Percentiles rank a stretch among this genome's conserved stretches.
Evolutionary conservation across 1,139 yeast genomes (phyloP).

Genomic region (Blastobotrys capitulatus): DNA sequence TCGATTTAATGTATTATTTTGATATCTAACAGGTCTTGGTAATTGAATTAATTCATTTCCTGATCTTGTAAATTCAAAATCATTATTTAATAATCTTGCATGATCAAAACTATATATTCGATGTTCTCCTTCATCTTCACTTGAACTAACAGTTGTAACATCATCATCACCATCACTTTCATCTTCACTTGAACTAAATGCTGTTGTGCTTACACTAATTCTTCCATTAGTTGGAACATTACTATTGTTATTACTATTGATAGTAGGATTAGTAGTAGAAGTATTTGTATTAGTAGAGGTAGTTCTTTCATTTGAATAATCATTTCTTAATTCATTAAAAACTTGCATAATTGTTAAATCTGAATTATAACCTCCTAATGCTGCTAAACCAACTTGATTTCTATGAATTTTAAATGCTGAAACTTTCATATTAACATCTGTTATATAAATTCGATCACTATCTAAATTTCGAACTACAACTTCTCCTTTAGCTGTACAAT

Average conservation of each 20-base stretch:
- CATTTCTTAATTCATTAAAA: slow-evolving; percentile 8
- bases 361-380: slow-evolving; percentile 43
- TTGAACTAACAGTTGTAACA: no score
- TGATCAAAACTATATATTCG: no score
- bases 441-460: slow-evolving; percentile 28
- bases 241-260: neutral
- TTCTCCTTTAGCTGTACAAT: slow-evolving; percentile 44
- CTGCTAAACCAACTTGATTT: slow-evolving; percentile 29
- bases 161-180: neutral
- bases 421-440: slow-evolving; percentile 36
- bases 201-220: neutral
- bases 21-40: no score
- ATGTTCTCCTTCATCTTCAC: no score
- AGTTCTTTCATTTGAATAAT: neutral
- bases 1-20: no score
- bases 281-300: no score
- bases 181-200: neutral
- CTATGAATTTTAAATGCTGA: slow-evolving; percentile 36
- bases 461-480: slow-evolving; percentile 42
- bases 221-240: neutral
- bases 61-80: no score
- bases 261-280: neutral
- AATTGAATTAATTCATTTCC: no score
- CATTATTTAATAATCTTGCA: no score
- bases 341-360: slow-evolving; percentile 34